These are phyloP conservation scores for Aspergillus alliaceus DNA, from an alignment of 2,329 filamentous ascomycete species.

Conservation along the genomic window DNA sequence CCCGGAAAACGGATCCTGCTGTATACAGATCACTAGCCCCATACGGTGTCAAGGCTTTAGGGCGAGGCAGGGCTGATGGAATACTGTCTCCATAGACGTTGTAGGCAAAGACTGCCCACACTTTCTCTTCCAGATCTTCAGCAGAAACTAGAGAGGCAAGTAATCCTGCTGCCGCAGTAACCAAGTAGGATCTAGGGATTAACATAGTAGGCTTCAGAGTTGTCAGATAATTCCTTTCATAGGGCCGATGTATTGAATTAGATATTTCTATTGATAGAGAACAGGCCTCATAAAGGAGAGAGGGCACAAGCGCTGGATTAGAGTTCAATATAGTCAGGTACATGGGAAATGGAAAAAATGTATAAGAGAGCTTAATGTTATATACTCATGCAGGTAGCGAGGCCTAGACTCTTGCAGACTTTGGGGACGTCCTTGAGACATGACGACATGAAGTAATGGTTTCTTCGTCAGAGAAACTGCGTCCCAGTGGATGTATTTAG, in stretches of 20 bases:
- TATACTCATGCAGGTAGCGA: neutral
- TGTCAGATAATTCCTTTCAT: neutral
- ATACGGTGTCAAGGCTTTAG: conserved; percentile 49
- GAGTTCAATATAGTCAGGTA: neutral
- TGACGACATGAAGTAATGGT: conserved; percentile 15
- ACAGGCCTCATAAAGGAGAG: neutral
- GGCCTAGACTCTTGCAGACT: conserved; percentile 7
- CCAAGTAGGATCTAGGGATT: conserved; percentile 3
- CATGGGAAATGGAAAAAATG: neutral
- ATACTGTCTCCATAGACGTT: conserved; percentile 57
- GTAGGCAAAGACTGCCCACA: conserved; percentile 55
- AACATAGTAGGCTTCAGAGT: conserved; percentile 6
- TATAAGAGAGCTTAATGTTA: neutral
- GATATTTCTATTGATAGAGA: neutral
- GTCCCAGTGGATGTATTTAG: neutral
- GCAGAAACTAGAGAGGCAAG: conserved; percentile 19
- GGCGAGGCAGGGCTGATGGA: conserved; percentile 41
- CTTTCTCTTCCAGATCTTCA: conserved; percentile 31
- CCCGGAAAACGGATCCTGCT: conserved; percentile 53
- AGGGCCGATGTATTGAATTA: neutral
- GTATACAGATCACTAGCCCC: conserved; percentile 56
- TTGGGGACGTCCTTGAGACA: neutral
- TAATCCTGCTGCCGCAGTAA: conserved; percentile 16
- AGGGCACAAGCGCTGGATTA: neutral
- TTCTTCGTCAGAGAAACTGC: neutral